A percentile compares a stretch with the other conserved stretches of the same genome.
Conservation (phyloP, 805 yeast species). For the Barnettozyma sp. region DNA sequence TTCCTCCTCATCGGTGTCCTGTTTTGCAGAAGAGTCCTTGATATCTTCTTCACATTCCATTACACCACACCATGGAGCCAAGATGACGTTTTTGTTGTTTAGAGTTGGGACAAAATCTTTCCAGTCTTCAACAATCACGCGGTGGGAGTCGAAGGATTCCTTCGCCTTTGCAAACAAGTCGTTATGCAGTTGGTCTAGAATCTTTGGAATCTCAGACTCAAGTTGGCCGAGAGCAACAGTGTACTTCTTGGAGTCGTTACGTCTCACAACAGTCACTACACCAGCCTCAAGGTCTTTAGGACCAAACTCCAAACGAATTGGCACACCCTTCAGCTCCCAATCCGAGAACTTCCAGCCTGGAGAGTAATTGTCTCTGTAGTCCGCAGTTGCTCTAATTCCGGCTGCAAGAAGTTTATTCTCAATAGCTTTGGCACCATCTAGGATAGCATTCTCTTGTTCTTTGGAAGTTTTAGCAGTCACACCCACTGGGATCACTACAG, state of each 20-base stretch:
- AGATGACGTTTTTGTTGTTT: conserved; percentile 82
- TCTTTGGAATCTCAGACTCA: conserved; percentile 59
- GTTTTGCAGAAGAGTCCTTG: conserved; percentile 78
- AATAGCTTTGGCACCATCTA: conserved; percentile 60
- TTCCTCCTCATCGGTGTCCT: conserved; percentile 59
- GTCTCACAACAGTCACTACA: conserved; percentile 84
- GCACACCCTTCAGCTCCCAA: conserved; percentile 94
- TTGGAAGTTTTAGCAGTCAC: conserved; percentile 78
- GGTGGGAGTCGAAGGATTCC: conserved; percentile 74
- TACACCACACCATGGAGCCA: conserved; percentile 97
- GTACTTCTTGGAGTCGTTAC: conserved; percentile 79
- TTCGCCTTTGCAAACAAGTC: conserved; percentile 76
- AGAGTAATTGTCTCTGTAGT: conserved; percentile 88
- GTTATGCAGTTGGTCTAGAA: conserved; percentile 75
- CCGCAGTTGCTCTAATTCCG: conserved; percentile 74
- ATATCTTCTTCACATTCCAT: conserved; percentile 94
- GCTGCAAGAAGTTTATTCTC: conserved; percentile 53
- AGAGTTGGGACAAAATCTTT: conserved; percentile 88
- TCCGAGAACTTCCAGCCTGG: conserved; percentile 99
- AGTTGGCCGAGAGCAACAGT: conserved; percentile 59
- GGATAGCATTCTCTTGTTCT: conserved; percentile 65
- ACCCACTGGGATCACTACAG: conserved; percentile 92
- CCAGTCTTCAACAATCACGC: conserved; percentile 78
- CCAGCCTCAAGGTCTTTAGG: conserved; percentile 85
- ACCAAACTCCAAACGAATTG: conserved; percentile 90